Evolutionary conservation across 176 grass and related monocot species (phyloP), one percentile per base, ranked within the genome.

Genomic region (Guadua angustifolia): DNA sequence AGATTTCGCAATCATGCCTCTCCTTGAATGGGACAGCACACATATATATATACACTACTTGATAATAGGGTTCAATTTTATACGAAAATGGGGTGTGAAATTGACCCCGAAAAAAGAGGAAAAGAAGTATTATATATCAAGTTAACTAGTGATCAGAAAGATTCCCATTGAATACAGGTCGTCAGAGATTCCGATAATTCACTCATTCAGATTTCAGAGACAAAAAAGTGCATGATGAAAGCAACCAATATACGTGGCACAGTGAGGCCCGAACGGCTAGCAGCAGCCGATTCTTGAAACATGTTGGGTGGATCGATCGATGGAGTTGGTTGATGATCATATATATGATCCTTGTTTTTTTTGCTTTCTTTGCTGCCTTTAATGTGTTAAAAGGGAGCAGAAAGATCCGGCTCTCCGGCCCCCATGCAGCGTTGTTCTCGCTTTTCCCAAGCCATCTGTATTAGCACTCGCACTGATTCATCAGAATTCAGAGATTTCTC

Each of bases 401-500:
- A 79, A 71, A 86, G 75, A 24, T 49, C 2, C 46, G 39, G 15
- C 14, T 12, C 33, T 43, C 36, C n/a, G n/a, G n/a, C n/a, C n/a
- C 74, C 57, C 70, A 71, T 78, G 86, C 73, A 52, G 53, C 53
- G 52, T 8, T 43, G 86, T 24, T 29, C 16, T 49, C 86, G 73
- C 86, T 77, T 88, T 88, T 32, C 42, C 79, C 65, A 68, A n/a
- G 73, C 79, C 50, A 51, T 73, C 69, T 45, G 17, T 19, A 53
- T 26, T 60, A 3, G 44, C 68, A 15, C 12, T 9, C 21, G 47
- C 29, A 32, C 16, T 21, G 47, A 8, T 19, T 36, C 47, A 73
- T 73, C 43, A 49, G 14, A 50, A 50, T 50, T 82, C 80, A 61
- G 45, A 68, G 46, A 52, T 22, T 10, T 45, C 43, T 0, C 66